A percentile compares a stretch with the other conserved stretches of the same genome.
phyloP scores from a whole-genome alignment of 2,329 filamentous ascomycete species.

The Pseudohalonectria lignicola region DNA sequence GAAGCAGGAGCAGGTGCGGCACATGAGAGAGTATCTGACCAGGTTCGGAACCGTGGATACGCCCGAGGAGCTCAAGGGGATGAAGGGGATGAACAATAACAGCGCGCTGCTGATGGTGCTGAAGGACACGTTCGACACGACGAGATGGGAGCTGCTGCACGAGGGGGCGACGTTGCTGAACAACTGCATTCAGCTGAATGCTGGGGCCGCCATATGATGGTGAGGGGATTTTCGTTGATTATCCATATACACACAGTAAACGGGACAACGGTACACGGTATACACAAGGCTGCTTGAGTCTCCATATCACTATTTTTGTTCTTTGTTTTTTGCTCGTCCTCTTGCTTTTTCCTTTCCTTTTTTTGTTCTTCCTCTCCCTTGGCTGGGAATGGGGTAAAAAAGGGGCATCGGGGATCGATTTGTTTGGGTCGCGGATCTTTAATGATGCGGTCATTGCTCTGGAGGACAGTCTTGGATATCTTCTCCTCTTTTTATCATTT shows the following conservation, averaged over 20 bases:
- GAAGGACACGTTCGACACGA: conserved; percentile 68
- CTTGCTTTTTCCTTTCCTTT: not conserved
- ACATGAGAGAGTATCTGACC: conserved; percentile 72
- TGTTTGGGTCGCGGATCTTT: too few relatives aligned
- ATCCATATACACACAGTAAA: too few relatives aligned
- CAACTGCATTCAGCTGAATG: conserved; percentile 61
- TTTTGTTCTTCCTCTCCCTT: not conserved
- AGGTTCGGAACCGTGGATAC: conserved; percentile 60
- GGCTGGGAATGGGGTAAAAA: too few relatives aligned
- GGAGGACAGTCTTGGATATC: too few relatives aligned
- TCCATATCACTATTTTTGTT: too few relatives aligned
- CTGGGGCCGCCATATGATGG: too few relatives aligned
- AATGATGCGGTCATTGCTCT: too few relatives aligned
- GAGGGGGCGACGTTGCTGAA: conserved; percentile 73
- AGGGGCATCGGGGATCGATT: too few relatives aligned
- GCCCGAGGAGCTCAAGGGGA: conserved; percentile 65
- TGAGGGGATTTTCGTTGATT: too few relatives aligned
- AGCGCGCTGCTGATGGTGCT: conserved; percentile 73
- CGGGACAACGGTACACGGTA: too few relatives aligned
- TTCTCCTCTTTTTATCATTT: too few relatives aligned
- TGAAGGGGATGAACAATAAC: conserved; percentile 72
- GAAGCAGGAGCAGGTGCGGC: conserved; percentile 54
- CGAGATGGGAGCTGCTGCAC: conserved; percentile 83
- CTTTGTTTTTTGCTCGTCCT: not conserved
- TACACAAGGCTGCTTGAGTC: too few relatives aligned